A percentile compares a stretch with the other conserved stretches of the same genome.
Evolutionary conservation across 192 early-diverging fungal species (phyloP).

Genomic region (Dissophora globulifera): DNA sequence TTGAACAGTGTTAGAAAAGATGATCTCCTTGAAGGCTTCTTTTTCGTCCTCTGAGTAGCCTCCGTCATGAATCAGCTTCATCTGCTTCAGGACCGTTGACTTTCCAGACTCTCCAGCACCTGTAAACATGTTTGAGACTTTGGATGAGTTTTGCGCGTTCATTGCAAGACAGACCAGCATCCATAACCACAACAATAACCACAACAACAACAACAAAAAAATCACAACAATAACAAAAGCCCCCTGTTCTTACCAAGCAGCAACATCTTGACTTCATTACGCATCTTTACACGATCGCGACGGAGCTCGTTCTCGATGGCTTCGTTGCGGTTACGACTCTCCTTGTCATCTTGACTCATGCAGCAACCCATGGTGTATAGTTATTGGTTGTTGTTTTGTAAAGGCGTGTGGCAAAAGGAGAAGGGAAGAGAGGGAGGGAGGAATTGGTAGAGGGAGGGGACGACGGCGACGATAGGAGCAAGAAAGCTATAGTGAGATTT

Average conservation of each 20-base stretch:
- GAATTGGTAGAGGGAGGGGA: too few species aligned
- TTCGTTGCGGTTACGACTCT: constrained; percentile 86
- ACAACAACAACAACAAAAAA: neutral
- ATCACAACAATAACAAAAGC: neutral
- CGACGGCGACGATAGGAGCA: too few species aligned
- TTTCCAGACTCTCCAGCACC: constrained; percentile 98
- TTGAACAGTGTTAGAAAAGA: constrained; percentile 95
- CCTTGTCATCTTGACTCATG: constrained; percentile 84
- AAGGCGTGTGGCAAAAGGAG: neutral
- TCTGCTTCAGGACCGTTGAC: constrained; percentile 97
- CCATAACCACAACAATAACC: too few species aligned
- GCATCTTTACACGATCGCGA: constrained; percentile 80
- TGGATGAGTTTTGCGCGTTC: too few species aligned
- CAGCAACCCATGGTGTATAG: constrained; percentile 90
- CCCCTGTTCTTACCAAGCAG: constrained; percentile 80
- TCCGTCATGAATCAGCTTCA: constrained; percentile 97
- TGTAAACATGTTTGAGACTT: neutral
- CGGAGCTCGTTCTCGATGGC: constrained; percentile 92
- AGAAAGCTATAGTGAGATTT: too few species aligned
- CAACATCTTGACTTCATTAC: constrained; percentile 97
- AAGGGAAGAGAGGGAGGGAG: too few species aligned
- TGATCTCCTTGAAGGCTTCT: constrained; percentile 94
- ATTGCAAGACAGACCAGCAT: too few species aligned
- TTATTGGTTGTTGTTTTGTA: constrained; percentile 3
- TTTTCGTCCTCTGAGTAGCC: constrained; percentile 92